Percentiles rank a stretch among this genome's conserved stretches.
Conservation (phyloP, 768 basidiomycete species). For the Flagelloscypha sp. region DNA sequence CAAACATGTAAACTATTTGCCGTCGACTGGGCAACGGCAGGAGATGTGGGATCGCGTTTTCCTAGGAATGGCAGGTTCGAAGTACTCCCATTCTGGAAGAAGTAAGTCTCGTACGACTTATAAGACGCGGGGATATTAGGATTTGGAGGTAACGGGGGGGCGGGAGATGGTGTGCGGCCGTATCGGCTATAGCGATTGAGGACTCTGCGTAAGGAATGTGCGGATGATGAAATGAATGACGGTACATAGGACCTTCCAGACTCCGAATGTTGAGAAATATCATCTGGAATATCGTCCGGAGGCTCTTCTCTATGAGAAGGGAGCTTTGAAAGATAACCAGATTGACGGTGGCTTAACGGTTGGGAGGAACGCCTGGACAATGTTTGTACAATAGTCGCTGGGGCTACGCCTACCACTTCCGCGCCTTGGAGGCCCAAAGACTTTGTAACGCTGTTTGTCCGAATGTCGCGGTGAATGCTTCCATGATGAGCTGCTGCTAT, state of each 20-base stretch:
- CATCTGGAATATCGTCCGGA: conserved; percentile 5
- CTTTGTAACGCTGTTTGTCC: conserved; percentile 19
- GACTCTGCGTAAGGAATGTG: conserved; percentile 12
- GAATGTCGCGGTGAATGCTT: conserved; percentile 18
- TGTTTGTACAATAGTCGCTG: conserved; percentile 20
- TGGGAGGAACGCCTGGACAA: conserved; percentile 12
- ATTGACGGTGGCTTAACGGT: conserved; percentile 5
- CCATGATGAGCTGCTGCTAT: conserved; percentile 32
- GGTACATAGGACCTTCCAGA: not conserved
- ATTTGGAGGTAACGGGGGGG: too few species aligned
- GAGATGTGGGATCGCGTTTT: conserved; percentile 19
- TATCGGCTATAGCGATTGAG: too few species aligned
- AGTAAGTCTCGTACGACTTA: too few species aligned
- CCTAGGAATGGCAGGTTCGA: too few species aligned
- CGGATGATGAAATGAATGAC: conserved; percentile 8
- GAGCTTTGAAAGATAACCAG: conserved; percentile 2
- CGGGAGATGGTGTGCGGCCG: too few species aligned
- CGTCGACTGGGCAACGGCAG: conserved; percentile 13
- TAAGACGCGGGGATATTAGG: too few species aligned
- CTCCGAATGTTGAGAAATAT: not conserved
- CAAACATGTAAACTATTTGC: too few species aligned
- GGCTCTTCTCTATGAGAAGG: conserved; percentile 9
- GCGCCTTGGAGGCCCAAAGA: conserved; percentile 11
- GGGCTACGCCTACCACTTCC: conserved; percentile 25
- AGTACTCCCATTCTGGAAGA: too few species aligned